These are phyloP conservation scores for Lentinula sp. DNA, from an alignment of 768 basidiomycete species.

Conservation along the genomic window DNA sequence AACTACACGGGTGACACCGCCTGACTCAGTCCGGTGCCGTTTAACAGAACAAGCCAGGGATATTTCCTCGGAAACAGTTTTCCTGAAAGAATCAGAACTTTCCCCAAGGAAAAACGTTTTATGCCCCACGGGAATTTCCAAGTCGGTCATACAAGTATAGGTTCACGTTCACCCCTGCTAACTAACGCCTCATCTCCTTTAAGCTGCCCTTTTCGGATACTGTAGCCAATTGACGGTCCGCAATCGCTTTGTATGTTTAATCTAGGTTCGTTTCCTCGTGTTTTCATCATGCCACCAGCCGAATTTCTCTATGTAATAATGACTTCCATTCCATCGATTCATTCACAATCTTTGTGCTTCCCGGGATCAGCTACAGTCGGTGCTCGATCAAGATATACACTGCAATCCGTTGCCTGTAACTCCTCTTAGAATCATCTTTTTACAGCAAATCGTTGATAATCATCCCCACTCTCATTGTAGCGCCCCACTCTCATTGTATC, in stretches of 20 bases:
- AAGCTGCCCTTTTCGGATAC: neutral
- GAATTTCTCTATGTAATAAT: neutral
- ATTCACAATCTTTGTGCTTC: neutral
- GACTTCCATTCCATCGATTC: neutral
- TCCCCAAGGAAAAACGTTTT: slow-evolving; percentile 1
- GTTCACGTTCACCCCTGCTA: neutral
- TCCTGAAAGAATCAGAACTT: neutral
- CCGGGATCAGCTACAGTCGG: neutral
- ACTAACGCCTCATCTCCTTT: slow-evolving; percentile 1
- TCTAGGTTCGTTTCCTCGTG: slow-evolving; percentile 2
- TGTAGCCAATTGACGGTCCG: neutral
- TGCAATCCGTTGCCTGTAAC: neutral
- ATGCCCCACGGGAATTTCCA: neutral
- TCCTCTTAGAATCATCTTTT: neutral
- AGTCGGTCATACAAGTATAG: neutral
- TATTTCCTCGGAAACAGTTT: neutral
- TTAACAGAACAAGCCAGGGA: neutral
- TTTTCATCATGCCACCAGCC: neutral
- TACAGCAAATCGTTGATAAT: neutral
- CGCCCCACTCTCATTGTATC: neutral
- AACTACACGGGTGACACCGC: neutral
- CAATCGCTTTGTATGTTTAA: neutral
- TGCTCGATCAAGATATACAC: neutral
- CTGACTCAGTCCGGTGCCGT: slow-evolving; percentile 2
- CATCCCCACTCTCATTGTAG: neutral